Base-by-base conservation (phyloP, 257 asterid genomes). In the Solanum corneliomulleri region DNA sequence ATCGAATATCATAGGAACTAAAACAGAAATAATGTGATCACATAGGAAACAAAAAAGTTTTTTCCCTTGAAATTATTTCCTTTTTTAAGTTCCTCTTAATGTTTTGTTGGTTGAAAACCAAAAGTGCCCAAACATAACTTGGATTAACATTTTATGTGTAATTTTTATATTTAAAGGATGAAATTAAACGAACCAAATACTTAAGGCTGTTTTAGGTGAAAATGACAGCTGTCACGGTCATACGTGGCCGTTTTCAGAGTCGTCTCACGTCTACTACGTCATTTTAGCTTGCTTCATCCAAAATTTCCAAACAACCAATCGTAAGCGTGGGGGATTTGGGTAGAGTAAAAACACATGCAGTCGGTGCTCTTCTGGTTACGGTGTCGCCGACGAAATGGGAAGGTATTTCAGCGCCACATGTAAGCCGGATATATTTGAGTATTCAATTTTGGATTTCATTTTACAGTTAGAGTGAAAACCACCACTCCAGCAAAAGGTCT, bases 401-500 rank as follows among this genome's bases (percentile, higher is more conserved):
- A 80, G 42, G 21, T 80, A 8, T 29, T 80, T 47, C 68, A 81
- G 45, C 21, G 45, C 45, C 85, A 49, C 85, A 45, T 49, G 45
- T 49, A 9, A 3, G 18, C 45, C 7, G 35, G 56, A 87, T 72
- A 14, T 58, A 20, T 77, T 47, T 31, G 69, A 10, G 29, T 47
- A 49, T 29, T 81, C 45, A 11, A 81, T 33, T 12, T 49, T 9
- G 44, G 85, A 81, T 29, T 29, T 49, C 85, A 49, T 31, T 31
- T 18, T 29, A 15, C 44, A 18, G 44, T 81, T 2, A 18, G 31
- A 31, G 12, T 29, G 85, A 6, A 27, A 94, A 93, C 31, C 94
- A 89, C 78, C 87, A 91, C 88, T 93, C 82, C 89, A 86, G 88
- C 91, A 90, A 90, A 72, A 91, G 91, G 62, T 88, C 96, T 83